Base-by-base conservation (phyloP, 2,329 filamentous ascomycete genomes). In the Chaetomium globosum region DNA sequence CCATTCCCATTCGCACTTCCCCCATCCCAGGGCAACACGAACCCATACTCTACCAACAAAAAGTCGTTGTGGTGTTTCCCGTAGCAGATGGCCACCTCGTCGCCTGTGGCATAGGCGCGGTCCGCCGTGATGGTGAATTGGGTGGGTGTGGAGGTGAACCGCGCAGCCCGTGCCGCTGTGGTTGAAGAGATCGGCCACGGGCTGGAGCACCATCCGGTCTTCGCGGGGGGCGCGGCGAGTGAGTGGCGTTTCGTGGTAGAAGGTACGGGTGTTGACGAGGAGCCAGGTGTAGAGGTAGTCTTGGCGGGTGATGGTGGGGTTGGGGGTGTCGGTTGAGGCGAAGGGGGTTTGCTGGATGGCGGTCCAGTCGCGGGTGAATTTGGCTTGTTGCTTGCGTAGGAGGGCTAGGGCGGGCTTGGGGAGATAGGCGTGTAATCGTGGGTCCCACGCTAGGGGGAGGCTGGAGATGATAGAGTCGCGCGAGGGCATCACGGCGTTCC, bases 101-200 rank as follows among this genome's bases (percentile, higher is more conserved):
- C 85, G 9, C 86, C 87, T 2, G 75, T 71, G 1, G 73, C 74
- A 71, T 89, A 87, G 0, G 78, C 73, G 1, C 78, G 75, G 55
- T 81, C 77, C 2, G 86, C 82, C 21, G 77, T 80, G 55, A 91
- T 80, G 28, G 79, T 80, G 76, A 87, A 91, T 6, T 82, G 81
- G 1, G 76, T 74, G 0, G 75, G 67, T 54, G 81, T 78, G 70
- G 84, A 85, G 3, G 79, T 73, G 0, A 87, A 87, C 85, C 16
- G 79, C 75, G 75, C 86, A 88, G 16, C 81, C 81, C 10, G 70
- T 70, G 48, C 81, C 77, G 5, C 78, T 74, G 71, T 85, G 83
- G 70, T 86, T 93, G 80, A 92, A 89, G 63, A 90, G 85, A 74
- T 93, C 90, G 1, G 89, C 86, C 43, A 91, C 87, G 0, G 90